phyloP scores from a whole-genome alignment of 2,329 filamentous ascomycete genomes.

The Myriosclerotinia curreyana region DNA sequence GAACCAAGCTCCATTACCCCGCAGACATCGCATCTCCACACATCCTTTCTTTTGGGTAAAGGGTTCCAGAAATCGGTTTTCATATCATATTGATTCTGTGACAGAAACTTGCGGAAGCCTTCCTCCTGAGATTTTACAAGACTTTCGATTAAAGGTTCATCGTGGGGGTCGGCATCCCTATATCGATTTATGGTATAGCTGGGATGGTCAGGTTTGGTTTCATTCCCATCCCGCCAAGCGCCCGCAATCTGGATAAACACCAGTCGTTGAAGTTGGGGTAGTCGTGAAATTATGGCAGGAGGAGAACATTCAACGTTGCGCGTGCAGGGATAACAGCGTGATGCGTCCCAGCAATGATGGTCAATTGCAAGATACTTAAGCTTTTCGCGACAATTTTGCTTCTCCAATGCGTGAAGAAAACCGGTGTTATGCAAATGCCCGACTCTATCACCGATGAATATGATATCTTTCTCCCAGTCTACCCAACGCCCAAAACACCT shows the following conservation, averaged over 20 bases:
- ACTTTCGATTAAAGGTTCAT: not conserved
- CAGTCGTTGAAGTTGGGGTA: not conserved
- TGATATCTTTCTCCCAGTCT: conserved; percentile 13
- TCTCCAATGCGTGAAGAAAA: conserved; percentile 18
- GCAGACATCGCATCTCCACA: conserved; percentile 2
- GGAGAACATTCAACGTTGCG: not conserved
- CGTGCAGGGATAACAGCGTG: not conserved
- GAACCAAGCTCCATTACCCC: not conserved
- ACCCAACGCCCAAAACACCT: conserved; percentile 1
- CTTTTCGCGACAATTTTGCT: conserved; percentile 3
- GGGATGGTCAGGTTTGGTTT: not conserved
- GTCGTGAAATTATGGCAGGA: not conserved
- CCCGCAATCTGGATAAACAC: not conserved
- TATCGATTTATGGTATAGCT: not conserved
- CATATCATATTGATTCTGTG: not conserved
- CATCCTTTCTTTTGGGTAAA: not conserved
- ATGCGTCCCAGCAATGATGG: not conserved
- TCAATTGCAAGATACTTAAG: conserved; percentile 4
- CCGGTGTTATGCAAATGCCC: conserved; percentile 21
- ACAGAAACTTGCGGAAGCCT: not conserved
- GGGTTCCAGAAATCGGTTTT: not conserved
- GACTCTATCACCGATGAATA: conserved; percentile 15
- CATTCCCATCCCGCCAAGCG: conserved; percentile 6
- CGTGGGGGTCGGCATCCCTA: not conserved
- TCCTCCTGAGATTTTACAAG: not conserved